phyloP scores from a whole-genome alignment of 768 basidiomycete species.

The Trichaptum fuscoviolaceum region DNA sequence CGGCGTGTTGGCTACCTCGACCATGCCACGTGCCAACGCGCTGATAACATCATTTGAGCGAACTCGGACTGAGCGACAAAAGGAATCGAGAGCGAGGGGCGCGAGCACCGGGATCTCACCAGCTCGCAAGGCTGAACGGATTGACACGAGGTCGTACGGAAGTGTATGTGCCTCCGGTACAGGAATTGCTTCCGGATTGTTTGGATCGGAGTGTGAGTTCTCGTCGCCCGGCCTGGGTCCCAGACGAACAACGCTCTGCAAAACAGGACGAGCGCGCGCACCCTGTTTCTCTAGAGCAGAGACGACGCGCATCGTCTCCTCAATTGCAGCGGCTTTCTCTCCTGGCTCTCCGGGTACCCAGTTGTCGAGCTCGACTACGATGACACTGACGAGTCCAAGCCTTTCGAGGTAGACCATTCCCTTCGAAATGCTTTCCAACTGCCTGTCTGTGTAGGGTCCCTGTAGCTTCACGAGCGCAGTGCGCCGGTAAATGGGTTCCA shows the following conservation, averaged over 20 bases:
- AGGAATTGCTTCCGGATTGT: constrained; percentile 27
- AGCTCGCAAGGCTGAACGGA: constrained; percentile 83
- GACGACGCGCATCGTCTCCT: constrained; percentile 85
- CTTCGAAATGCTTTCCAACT: constrained; percentile 88
- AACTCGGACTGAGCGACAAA: constrained; percentile 79
- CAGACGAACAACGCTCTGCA: constrained; percentile 80
- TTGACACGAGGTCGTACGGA: constrained; percentile 73
- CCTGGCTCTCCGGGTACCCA: constrained; percentile 61
- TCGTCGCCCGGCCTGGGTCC: constrained; percentile 64
- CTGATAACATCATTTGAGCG: constrained; percentile 85
- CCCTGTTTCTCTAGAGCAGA: constrained; percentile 79
- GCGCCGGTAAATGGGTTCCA: constrained; percentile 78
- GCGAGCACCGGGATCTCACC: constrained; percentile 96
- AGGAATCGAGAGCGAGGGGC: constrained; percentile 89
- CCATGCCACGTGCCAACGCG: constrained; percentile 85
- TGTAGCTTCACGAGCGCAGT: constrained; percentile 97
- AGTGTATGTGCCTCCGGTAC: constrained; percentile 76
- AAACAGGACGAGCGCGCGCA: constrained; percentile 80
- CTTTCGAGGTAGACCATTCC: constrained; percentile 96
- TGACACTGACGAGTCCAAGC: constrained; percentile 91
- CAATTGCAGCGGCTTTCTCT: constrained; percentile 59
- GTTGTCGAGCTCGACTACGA: constrained; percentile 88
- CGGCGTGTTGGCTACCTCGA: constrained; percentile 38
- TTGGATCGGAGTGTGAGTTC: constrained; percentile 28
- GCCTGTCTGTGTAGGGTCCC: constrained; percentile 89